phyloP scores from a whole-genome alignment of 2,329 filamentous ascomycete species.

The Tolypocladium pustulatum region DNA sequence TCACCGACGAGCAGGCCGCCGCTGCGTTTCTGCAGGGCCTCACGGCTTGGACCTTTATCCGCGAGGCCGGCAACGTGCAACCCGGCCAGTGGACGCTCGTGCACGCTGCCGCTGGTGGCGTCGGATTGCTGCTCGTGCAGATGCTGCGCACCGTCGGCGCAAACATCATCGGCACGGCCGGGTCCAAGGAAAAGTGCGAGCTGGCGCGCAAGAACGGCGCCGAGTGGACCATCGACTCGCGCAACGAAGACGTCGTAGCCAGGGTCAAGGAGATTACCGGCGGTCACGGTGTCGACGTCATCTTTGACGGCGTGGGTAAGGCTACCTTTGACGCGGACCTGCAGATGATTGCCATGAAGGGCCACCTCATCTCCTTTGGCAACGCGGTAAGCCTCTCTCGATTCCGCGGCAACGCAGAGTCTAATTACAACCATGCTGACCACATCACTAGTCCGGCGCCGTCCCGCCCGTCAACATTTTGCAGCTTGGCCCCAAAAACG shows the following conservation, averaged over 20 bases:
- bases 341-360: constrained; percentile 66
- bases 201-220: constrained; percentile 63
- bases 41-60: constrained; percentile 69
- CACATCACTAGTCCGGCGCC: constrained; percentile 43
- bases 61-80: constrained; percentile 66
- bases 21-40: constrained; percentile 71
- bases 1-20: constrained; percentile 53
- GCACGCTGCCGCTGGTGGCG: constrained; percentile 77
- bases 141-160: constrained; percentile 63
- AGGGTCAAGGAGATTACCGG: constrained; percentile 60
- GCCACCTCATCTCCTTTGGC: constrained; percentile 67
- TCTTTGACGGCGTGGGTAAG: constrained; percentile 82
- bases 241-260: constrained; percentile 40
- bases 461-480: constrained; percentile 55
- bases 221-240: constrained; percentile 60
- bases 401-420: background rate
- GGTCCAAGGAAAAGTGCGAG: constrained; percentile 59
- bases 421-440: constrained; percentile 4
- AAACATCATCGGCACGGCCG: constrained; percentile 69
- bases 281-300: constrained; percentile 61
- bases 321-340: constrained; percentile 72
- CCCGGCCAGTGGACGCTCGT: constrained; percentile 73
- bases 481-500: constrained; percentile 61
- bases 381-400: constrained; percentile 51
- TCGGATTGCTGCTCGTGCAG: constrained; percentile 66